A percentile compares a stretch with the other conserved stretches of the same genome.
These are phyloP conservation scores for Entoloma clypeatum DNA, from an alignment of 1,284 basidiomycete species.

Conservation along the genomic window DNA sequence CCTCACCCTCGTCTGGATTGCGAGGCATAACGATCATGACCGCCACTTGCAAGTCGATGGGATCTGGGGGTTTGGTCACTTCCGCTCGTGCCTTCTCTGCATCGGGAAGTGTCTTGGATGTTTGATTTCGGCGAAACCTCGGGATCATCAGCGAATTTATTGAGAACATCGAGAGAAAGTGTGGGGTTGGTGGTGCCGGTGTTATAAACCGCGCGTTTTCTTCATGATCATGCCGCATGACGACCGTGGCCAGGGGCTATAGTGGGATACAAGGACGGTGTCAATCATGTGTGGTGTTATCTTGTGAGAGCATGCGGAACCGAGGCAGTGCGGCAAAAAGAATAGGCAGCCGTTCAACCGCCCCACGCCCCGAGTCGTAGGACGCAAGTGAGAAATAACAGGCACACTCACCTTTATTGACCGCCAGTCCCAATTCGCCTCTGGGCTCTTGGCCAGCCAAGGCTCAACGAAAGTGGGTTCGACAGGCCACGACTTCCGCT, in stretches of 20 bases:
- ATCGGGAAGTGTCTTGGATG: background rate
- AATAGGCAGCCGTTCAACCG: too few relatives aligned
- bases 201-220: background rate
- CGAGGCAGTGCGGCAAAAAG: background rate
- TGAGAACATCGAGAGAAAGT: background rate
- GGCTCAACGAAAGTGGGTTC: constrained; percentile 5
- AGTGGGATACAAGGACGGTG: background rate
- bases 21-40: constrained; percentile 31
- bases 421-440: too few relatives aligned
- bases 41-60: constrained; percentile 23
- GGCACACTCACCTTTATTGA: too few relatives aligned
- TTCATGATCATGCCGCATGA: background rate
- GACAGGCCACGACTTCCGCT: constrained; percentile 4
- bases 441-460: too few relatives aligned
- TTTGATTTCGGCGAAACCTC: background rate
- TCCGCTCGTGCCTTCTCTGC: constrained; percentile 2
- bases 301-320: too few relatives aligned
- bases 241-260: constrained; percentile 1
- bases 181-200: background rate
- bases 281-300: too few relatives aligned
- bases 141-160: background rate
- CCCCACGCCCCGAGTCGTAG: too few relatives aligned
- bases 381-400: too few relatives aligned
- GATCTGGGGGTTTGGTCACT: constrained; percentile 4
- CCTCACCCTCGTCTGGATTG: constrained; percentile 1